A percentile compares a stretch with the other conserved stretches of the same genome.
Evolutionary conservation across 2,329 filamentous ascomycete genomes (phyloP).

Genomic region (Hymenoscyphus fraxineus): DNA sequence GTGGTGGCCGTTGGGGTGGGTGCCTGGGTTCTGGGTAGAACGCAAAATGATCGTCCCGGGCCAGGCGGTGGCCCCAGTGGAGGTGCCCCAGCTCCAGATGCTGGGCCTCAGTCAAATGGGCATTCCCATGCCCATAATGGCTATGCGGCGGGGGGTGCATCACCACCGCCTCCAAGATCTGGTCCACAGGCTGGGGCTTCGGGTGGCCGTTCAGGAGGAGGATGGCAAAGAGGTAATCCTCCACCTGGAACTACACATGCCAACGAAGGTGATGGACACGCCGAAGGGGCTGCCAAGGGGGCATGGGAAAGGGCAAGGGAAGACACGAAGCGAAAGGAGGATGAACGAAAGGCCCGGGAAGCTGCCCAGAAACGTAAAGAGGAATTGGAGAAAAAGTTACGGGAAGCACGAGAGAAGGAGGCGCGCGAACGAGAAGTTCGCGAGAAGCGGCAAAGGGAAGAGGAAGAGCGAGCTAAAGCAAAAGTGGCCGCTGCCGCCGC

Average conservation of each 20-base stretch:
- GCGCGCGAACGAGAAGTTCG: slow-evolving; percentile 36
- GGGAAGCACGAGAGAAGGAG: slow-evolving; percentile 55
- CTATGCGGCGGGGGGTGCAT: slow-evolving; percentile 23
- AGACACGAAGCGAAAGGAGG: slow-evolving; percentile 38
- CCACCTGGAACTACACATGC: slow-evolving; percentile 19
- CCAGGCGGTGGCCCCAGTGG: slow-evolving; percentile 28
- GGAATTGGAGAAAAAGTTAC: slow-evolving; percentile 42
- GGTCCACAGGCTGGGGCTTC: slow-evolving; percentile 30
- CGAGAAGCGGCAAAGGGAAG: slow-evolving; percentile 10
- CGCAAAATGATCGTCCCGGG: slow-evolving; percentile 46
- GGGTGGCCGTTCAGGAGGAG: slow-evolving; percentile 20
- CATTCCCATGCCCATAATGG: slow-evolving; percentile 27
- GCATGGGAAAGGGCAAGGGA: slow-evolving; percentile 68
- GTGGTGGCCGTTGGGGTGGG: slow-evolving; percentile 69
- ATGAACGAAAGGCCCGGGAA: slow-evolving; percentile 16
- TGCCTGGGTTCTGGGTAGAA: slow-evolving; percentile 73
- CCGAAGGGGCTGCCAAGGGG: slow-evolving; percentile 38
- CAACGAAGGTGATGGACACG: slow-evolving; percentile 22
- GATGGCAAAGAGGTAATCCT: slow-evolving; percentile 25
- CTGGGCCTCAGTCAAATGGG: slow-evolving; percentile 18
- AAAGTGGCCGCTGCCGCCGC: slow-evolving; percentile 6
- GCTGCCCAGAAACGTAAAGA: slow-evolving; percentile 30
- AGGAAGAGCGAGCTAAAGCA: slow-evolving; percentile 23
- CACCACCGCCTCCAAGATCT: slow-evolving; percentile 18
- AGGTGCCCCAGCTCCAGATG: slow-evolving; percentile 15